These are phyloP conservation scores for Trametes maxima DNA, from an alignment of 768 basidiomycete genomes.

Conservation along the genomic window DNA sequence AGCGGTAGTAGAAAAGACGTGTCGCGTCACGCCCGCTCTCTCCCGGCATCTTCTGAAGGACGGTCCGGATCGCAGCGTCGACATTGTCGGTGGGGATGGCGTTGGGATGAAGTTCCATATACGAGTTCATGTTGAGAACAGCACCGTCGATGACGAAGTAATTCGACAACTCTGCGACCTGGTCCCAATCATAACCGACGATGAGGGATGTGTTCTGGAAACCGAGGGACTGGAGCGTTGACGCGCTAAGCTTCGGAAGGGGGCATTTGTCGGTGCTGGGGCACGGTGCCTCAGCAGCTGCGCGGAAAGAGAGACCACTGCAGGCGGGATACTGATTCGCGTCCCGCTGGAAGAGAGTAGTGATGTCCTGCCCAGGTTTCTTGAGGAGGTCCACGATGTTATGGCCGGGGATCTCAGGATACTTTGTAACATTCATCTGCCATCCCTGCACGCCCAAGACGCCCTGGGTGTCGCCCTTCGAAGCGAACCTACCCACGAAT, in stretches of 20 bases:
- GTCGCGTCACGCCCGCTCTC: conserved; percentile 87
- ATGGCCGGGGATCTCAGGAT: conserved; percentile 49
- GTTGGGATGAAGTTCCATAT: conserved; percentile 71
- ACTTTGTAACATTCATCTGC: conserved; percentile 71
- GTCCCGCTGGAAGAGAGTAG: conserved; percentile 78
- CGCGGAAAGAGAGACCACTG: conserved; percentile 58
- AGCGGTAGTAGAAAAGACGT: conserved; percentile 76
- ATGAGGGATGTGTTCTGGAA: conserved; percentile 66
- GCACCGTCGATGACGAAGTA: conserved; percentile 92
- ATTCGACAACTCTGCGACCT: conserved; percentile 69
- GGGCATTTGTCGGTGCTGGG: conserved; percentile 58
- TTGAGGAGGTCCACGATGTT: conserved; percentile 60
- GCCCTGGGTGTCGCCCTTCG: conserved; percentile 57
- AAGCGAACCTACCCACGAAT: conserved; percentile 46
- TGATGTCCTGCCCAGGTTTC: conserved; percentile 84
- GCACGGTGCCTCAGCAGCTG: conserved; percentile 80
- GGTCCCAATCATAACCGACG: conserved; percentile 91
- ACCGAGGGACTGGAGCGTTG: conserved; percentile 61
- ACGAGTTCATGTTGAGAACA: conserved; percentile 91
- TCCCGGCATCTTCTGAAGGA: conserved; percentile 52
- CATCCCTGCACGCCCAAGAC: conserved; percentile 78
- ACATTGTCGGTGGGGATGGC: conserved; percentile 74
- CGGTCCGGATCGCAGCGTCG: conserved; percentile 79
- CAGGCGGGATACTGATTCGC: conserved; percentile 69
- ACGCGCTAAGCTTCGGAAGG: conserved; percentile 58